Evolutionary conservation across 306 rosid genomes (phyloP).

Genomic region (Gleditsia sinensis): DNA sequence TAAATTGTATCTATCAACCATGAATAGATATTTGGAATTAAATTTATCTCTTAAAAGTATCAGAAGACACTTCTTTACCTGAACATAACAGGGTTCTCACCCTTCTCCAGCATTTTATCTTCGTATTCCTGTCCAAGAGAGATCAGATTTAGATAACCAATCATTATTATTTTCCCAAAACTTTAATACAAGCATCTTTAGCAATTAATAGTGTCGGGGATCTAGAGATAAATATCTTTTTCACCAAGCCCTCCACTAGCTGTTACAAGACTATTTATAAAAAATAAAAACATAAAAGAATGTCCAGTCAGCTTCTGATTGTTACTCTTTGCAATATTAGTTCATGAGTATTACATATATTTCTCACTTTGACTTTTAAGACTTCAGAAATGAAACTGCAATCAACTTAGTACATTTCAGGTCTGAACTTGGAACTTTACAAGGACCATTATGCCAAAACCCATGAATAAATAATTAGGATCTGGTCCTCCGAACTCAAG

Average conservation of each 20-base stretch:
- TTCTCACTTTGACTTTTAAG: conserved; percentile 9
- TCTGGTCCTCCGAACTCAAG: background rate
- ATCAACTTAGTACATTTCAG: conserved; percentile 1
- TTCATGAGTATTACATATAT: background rate
- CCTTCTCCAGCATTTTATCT: conserved; percentile 91
- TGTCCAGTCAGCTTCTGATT: conserved; percentile 21
- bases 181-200: conserved; percentile 21
- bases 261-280: background rate
- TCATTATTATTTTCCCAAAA: conserved; percentile 1
- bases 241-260: background rate
- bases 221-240: background rate
- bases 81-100: conserved; percentile 97
- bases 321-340: conserved; percentile 3
- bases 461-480: background rate
- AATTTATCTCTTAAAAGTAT: conserved; percentile 23
- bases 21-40: conserved; percentile 23
- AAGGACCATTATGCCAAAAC: conserved; percentile 3
- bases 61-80: conserved; percentile 55
- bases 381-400: conserved; percentile 7
- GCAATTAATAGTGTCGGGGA: conserved; percentile 12
- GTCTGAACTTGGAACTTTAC: conserved; percentile 21
- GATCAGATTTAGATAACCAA: conserved; percentile 32
- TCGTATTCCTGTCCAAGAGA: conserved; percentile 77
- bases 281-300: background rate
- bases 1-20: conserved; percentile 37